Evolutionary conservation across 768 basidiomycete genomes (phyloP).

Genomic region (Boletus patriciae): DNA sequence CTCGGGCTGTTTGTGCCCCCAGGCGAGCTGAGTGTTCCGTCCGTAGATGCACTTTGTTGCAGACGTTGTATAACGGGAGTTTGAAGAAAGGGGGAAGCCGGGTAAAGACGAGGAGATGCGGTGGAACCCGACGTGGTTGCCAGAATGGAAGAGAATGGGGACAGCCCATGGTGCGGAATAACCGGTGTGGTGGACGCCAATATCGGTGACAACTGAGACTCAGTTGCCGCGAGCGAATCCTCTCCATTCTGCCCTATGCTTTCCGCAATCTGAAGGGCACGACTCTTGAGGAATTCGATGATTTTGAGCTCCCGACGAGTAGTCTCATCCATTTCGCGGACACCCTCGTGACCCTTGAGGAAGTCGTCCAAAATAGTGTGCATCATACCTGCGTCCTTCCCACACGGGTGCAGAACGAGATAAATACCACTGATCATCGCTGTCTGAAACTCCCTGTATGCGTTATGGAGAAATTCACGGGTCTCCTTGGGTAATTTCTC

Average conservation of each 20-base stretch:
- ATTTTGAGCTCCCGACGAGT: conserved; percentile 81
- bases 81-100: conserved; percentile 30
- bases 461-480: conserved; percentile 71
- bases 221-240: conserved; percentile 10
- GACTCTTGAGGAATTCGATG: conserved; percentile 76
- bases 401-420: conserved; percentile 75
- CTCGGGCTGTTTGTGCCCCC: conserved; percentile 67
- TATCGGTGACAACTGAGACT: conserved; percentile 39
- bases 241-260: conserved; percentile 24
- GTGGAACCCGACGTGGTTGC: conserved; percentile 19
- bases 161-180: conserved; percentile 15
- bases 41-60: conserved; percentile 47
- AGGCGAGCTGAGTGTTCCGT: conserved; percentile 53
- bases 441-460: conserved; percentile 85
- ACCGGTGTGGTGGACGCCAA: conserved; percentile 8
- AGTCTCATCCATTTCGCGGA: conserved; percentile 75
- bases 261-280: conserved; percentile 55
- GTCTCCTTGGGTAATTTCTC: conserved; percentile 60
- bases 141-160: conserved; percentile 26
- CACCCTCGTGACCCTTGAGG: conserved; percentile 53
- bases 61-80: conserved; percentile 61
- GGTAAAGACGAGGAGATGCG: conserved; percentile 25
- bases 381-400: conserved; percentile 68
- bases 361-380: conserved; percentile 78
- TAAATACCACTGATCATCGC: conserved; percentile 90